phyloP scores from a whole-genome alignment of 192 early-diverging fungal species.

The Coemansia sp. region DNA sequence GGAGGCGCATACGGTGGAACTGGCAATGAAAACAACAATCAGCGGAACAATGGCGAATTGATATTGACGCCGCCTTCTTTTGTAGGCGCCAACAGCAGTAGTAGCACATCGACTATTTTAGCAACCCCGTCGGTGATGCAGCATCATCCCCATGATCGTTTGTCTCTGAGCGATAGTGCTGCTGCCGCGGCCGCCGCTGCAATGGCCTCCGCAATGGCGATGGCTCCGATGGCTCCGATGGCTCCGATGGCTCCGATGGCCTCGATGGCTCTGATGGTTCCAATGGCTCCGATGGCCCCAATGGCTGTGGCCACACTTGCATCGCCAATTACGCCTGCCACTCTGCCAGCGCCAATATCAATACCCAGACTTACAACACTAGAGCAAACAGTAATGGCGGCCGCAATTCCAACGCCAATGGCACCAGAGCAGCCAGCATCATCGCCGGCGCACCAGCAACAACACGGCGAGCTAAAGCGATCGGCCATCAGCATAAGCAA shows the following conservation, averaged over 20 bases:
- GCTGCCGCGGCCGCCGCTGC: slow-evolving; percentile 3
- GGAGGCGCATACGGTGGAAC: background rate
- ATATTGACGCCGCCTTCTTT: background rate
- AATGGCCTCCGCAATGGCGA: slow-evolving; percentile 3
- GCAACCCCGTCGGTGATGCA: slow-evolving; percentile 2
- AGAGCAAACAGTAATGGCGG: background rate
- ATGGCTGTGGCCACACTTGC: background rate
- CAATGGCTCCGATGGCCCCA: too few relatives aligned
- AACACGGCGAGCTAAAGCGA: background rate
- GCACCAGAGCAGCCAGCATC: background rate
- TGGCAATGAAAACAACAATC: background rate
- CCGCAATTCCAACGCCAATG: background rate
- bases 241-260: background rate
- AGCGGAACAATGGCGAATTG: slow-evolving; percentile 3
- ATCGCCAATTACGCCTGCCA: background rate
- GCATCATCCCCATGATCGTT: background rate
- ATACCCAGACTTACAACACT: background rate
- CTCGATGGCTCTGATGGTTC: too few relatives aligned
- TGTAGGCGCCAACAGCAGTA: background rate
- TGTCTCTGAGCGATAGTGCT: slow-evolving; percentile 4
- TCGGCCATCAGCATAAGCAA: slow-evolving; percentile 12
- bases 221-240: background rate
- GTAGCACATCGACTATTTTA: background rate
- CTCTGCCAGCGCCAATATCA: background rate
- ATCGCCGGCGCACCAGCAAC: background rate